phyloP scores from a whole-genome alignment of 306 rosid species.

The Rosa multiflora region DNA sequence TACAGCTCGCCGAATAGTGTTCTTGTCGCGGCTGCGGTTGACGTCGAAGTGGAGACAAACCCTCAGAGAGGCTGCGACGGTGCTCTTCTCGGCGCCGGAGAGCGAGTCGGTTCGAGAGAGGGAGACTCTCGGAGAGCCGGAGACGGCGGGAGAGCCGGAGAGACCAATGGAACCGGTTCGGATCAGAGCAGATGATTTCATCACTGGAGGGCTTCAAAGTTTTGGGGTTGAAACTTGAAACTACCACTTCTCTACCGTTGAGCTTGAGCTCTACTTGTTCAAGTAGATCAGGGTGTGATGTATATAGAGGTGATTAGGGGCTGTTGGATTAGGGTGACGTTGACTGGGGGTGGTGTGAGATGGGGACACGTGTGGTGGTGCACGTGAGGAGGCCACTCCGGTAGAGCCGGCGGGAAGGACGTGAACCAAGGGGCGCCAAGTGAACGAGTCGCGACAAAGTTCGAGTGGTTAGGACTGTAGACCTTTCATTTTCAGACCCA shows the following conservation, averaged over 20 bases:
- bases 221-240: background rate
- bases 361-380: constrained; percentile 37
- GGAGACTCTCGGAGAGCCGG: constrained; percentile 34
- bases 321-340: constrained; percentile 34
- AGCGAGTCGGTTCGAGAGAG: constrained; percentile 40
- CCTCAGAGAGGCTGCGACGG: constrained; percentile 29
- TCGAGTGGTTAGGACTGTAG: background rate
- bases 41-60: constrained; percentile 44
- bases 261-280: background rate
- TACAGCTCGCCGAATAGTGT: constrained; percentile 29
- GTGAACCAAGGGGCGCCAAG: constrained; percentile 36
- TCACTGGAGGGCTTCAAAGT: background rate
- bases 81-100: constrained; percentile 26
- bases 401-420: constrained; percentile 33
- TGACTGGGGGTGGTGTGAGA: background rate
- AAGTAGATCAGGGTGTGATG: background rate
- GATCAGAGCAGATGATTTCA: constrained; percentile 53
- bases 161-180: constrained; percentile 53
- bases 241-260: background rate
- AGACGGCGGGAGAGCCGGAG: constrained; percentile 24
- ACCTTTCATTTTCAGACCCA: background rate
- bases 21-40: constrained; percentile 20
- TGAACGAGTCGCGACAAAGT: constrained; percentile 1
- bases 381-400: constrained; percentile 50
- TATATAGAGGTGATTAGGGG: background rate